A percentile compares a stretch with the other conserved stretches of the same genome.
These are phyloP conservation scores for Proteromonas lacertae DNA, from an alignment of 352 stramenopile species.

Conservation along the genomic window DNA sequence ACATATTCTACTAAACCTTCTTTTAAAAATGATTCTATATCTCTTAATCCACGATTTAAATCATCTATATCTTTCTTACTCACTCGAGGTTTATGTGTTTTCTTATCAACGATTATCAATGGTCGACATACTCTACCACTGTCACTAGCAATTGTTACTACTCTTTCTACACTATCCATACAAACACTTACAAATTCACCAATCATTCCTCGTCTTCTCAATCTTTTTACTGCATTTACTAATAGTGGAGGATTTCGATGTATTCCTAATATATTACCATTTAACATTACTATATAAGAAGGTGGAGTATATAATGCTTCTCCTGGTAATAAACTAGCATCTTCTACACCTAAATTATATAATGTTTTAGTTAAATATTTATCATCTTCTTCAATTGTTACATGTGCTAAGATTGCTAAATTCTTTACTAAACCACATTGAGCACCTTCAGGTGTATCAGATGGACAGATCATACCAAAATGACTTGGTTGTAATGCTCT, in stretches of 20 bases:
- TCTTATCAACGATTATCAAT: constrained; percentile 49
- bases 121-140: constrained; percentile 84
- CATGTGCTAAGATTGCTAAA: constrained; percentile 77
- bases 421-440: constrained; percentile 97
- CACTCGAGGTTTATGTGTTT: too few relatives aligned
- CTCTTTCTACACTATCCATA: constrained; percentile 73
- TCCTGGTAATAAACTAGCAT: constrained; percentile 61
- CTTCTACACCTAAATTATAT: constrained; percentile 31
- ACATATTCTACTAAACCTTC: not conserved
- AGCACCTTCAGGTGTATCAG: constrained; percentile 94
- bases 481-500: constrained; percentile 84
- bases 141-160: constrained; percentile 91
- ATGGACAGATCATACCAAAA: constrained; percentile 94
- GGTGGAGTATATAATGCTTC: constrained; percentile 74
- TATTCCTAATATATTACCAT: constrained; percentile 86
- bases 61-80: too few relatives aligned
- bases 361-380: constrained; percentile 1
- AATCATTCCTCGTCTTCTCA: constrained; percentile 18
- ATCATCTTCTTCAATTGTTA: constrained; percentile 64
- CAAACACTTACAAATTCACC: constrained; percentile 94
- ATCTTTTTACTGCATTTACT: constrained; percentile 14
- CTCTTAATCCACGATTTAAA: too few relatives aligned
- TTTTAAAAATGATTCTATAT: not conserved
- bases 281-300: constrained; percentile 88
- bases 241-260: constrained; percentile 56